These are phyloP conservation scores for Xylaria sp. DNA, from an alignment of 2,329 filamentous ascomycete genomes.

Conservation along the genomic window DNA sequence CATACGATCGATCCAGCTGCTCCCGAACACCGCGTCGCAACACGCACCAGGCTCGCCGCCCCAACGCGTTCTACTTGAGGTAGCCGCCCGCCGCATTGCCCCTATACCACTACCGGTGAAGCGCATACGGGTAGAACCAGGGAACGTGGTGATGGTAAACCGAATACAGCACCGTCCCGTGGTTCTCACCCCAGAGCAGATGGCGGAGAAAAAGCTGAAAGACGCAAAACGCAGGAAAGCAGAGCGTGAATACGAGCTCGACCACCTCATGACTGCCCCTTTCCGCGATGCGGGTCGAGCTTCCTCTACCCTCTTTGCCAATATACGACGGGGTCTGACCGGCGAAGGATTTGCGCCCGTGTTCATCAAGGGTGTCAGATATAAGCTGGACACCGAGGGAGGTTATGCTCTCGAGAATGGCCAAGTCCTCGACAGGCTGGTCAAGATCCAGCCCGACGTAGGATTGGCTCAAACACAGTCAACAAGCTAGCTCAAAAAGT, in stretches of 20 bases:
- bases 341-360: constrained; percentile 67
- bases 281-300: constrained; percentile 62
- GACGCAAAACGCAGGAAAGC: constrained; percentile 53
- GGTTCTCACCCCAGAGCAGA: constrained; percentile 41
- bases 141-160: constrained; percentile 51
- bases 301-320: constrained; percentile 54
- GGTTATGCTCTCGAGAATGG: constrained; percentile 70
- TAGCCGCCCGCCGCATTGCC: constrained; percentile 59
- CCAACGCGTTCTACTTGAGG: constrained; percentile 59
- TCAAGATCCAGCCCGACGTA: constrained; percentile 50
- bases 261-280: constrained; percentile 66
- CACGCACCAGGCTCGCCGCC: constrained; percentile 2
- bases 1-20: constrained; percentile 66
- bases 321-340: constrained; percentile 62
- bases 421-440: constrained; percentile 65
- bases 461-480: constrained; percentile 27
- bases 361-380: constrained; percentile 57
- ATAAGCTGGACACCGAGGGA: constrained; percentile 67
- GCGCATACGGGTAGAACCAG: constrained; percentile 53
- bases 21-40: constrained; percentile 48
- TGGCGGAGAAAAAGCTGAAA: constrained; percentile 46
- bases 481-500: not conserved
- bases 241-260: constrained; percentile 61
- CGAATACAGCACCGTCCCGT: constrained; percentile 47
- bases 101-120: constrained; percentile 58